These are phyloP conservation scores for Penicillium manginii DNA, from an alignment of 495 filamentous ascomycete species.

Conservation along the genomic window DNA sequence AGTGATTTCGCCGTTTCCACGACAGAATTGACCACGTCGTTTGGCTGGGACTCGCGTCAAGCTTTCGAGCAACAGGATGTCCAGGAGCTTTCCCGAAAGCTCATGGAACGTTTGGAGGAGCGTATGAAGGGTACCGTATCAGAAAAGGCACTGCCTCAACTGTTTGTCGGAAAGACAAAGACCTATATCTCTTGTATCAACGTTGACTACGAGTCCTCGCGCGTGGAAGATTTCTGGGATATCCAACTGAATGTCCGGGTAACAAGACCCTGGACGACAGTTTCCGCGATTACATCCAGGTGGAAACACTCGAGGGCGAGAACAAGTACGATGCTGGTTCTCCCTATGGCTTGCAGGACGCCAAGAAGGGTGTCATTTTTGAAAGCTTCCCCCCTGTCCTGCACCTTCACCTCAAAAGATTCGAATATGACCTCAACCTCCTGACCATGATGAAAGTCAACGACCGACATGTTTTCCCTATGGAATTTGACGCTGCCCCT, in stretches of 20 bases:
- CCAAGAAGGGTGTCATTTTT: slow-evolving; percentile 97
- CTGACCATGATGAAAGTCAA: slow-evolving; percentile 99
- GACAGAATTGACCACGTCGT: slow-evolving; percentile 89
- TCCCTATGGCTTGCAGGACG: slow-evolving; percentile 90
- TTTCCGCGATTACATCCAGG: slow-evolving; percentile 93
- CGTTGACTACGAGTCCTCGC: slow-evolving; percentile 93
- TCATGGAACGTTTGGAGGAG: slow-evolving; percentile 95
- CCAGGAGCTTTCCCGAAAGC: slow-evolving; percentile 91
- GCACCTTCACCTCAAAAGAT: slow-evolving; percentile 95
- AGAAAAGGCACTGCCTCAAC: slow-evolving; percentile 85
- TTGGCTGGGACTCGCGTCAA: slow-evolving; percentile 97
- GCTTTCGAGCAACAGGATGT: slow-evolving; percentile 99
- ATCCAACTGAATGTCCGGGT: slow-evolving; percentile 95
- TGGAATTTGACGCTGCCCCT: slow-evolving; percentile 84
- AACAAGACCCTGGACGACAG: slow-evolving; percentile 92
- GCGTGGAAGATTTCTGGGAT: slow-evolving; percentile 98
- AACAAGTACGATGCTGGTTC: slow-evolving; percentile 96
- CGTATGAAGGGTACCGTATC: slow-evolving; percentile 97
- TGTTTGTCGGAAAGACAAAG: slow-evolving; percentile 96
- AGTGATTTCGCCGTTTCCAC: slow-evolving; percentile 81
- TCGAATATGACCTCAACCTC: slow-evolving; percentile 94
- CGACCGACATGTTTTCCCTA: slow-evolving; percentile 95
- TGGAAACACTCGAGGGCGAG: slow-evolving; percentile 95
- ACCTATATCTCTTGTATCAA: slow-evolving; percentile 99
- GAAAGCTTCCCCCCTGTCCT: slow-evolving; percentile 93